Evolutionary conservation across 345 rosid genomes (phyloP).

Genomic region (Populus alba): DNA sequence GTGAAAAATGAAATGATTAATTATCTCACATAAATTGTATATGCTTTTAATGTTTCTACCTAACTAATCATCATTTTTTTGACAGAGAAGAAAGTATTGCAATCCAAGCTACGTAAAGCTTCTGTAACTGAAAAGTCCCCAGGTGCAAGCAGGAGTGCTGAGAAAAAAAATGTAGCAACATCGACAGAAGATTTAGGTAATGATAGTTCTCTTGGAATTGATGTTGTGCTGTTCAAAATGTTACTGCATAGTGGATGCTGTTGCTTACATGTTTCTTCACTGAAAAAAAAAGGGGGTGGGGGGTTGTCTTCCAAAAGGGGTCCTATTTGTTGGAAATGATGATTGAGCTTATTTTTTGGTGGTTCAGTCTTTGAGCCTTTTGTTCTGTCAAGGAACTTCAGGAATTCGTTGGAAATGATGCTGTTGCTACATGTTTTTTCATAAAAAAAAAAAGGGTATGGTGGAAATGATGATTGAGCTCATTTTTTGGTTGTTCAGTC

Average conservation of each 20-base stretch:
- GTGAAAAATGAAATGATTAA: background rate
- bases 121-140: constrained; percentile 50
- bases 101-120: constrained; percentile 77
- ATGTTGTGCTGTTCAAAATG: background rate
- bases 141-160: constrained; percentile 37
- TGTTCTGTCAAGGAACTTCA: background rate
- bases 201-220: background rate
- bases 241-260: background rate
- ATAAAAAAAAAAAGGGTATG: no score
- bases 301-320: background rate
- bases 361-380: background rate
- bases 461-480: background rate
- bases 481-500: background rate
- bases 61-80: constrained; percentile 1
- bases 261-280: background rate
- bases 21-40: background rate
- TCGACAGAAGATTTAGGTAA: constrained; percentile 90
- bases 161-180: constrained; percentile 63
- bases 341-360: background rate
- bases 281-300: background rate
- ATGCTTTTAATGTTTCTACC: constrained; percentile 11
- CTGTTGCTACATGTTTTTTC: no score
- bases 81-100: constrained; percentile 86
- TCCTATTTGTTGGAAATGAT: background rate
- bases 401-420: background rate